phyloP scores from a whole-genome alignment of 2,329 filamentous ascomycete species.

The Colletotrichum sp. region DNA sequence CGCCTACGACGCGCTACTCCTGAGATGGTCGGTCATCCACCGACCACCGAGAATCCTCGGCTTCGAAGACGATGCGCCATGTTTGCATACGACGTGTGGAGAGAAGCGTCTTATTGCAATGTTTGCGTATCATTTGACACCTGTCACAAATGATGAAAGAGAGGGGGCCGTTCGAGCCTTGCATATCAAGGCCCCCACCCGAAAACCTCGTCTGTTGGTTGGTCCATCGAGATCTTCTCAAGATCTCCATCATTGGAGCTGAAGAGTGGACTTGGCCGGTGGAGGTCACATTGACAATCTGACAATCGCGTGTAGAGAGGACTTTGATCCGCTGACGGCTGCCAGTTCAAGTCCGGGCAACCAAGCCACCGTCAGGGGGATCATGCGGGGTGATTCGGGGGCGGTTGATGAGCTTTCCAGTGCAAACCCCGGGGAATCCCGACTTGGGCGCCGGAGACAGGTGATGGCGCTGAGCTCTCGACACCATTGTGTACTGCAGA shows the following conservation, averaged over 20 bases:
- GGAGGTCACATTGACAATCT: background rate
- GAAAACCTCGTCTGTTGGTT: background rate
- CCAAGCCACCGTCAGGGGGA: background rate
- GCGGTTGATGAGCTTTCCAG: background rate
- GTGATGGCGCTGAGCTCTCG: background rate
- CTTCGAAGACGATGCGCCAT: background rate
- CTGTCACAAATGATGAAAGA: constrained; percentile 5
- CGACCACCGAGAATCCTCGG: background rate
- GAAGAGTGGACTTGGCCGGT: background rate
- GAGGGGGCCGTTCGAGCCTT: background rate
- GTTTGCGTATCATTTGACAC: background rate
- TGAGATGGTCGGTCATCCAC: background rate
- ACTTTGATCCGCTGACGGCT: constrained; percentile 5
- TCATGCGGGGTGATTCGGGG: background rate
- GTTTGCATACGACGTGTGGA: background rate
- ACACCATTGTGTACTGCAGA: background rate
- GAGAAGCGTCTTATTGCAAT: background rate
- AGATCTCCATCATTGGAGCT: constrained; percentile 4
- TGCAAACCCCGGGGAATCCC: background rate
- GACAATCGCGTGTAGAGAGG: background rate
- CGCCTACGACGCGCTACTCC: background rate
- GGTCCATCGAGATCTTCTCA: constrained; percentile 10
- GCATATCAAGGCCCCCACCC: background rate
- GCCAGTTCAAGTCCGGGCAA: background rate
- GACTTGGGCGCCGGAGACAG: background rate